Conservation (phyloP, 2,329 filamentous ascomycete genomes). For the Ophiosphaerella korrae region DNA sequence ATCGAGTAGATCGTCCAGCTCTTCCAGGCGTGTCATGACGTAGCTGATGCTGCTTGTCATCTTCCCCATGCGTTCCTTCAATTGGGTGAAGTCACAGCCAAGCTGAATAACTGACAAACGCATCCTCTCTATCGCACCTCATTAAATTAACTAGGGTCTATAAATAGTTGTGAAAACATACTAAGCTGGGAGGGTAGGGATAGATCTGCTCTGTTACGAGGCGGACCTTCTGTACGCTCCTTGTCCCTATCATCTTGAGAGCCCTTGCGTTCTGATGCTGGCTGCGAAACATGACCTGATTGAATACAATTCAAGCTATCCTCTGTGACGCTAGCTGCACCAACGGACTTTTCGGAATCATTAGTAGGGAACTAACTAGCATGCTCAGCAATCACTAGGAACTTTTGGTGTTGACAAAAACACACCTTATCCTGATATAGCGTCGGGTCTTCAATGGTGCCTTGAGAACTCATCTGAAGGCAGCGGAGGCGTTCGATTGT, state of each 20-base stretch:
- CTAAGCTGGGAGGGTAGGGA: not conserved
- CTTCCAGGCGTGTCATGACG: slow-evolving; percentile 1
- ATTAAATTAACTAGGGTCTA: not conserved
- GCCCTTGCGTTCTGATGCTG: not conserved
- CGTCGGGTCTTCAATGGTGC: not conserved
- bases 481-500: slow-evolving; percentile 3
- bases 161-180: not conserved
- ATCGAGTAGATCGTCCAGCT: not conserved
- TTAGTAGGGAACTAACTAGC: not conserved
- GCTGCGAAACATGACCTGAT: not conserved
- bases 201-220: not conserved
- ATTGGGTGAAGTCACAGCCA: not conserved
- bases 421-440: not conserved
- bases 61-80: not conserved
- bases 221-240: not conserved
- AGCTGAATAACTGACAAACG: not conserved
- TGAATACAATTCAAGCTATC: not conserved
- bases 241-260: not conserved
- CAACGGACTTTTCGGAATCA: not conserved
- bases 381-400: not conserved
- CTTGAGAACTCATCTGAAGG: not conserved
- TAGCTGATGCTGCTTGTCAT: not conserved
- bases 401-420: not conserved
- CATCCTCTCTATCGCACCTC: not conserved
- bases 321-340: not conserved